Conservation (phyloP, 2,329 filamentous ascomycete genomes). For the Cordyceps militaris region DNA sequence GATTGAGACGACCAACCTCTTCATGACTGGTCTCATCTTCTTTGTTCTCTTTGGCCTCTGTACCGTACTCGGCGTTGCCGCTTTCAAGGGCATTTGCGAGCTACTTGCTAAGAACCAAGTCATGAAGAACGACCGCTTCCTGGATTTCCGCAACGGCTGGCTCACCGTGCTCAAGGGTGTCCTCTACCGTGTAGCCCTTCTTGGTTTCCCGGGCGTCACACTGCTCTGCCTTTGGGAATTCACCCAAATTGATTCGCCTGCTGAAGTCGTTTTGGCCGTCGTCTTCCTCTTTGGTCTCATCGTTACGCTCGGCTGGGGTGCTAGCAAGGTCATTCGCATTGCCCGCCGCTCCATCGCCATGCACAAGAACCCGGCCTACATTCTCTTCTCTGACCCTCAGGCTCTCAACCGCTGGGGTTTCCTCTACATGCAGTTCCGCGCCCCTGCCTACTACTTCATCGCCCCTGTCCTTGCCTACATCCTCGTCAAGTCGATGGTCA, state of each 20-base stretch:
- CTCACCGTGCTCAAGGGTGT: conserved; percentile 88
- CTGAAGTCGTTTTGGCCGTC: conserved; percentile 77
- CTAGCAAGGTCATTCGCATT: conserved; percentile 82
- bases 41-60: conserved; percentile 78
- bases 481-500: conserved; percentile 82
- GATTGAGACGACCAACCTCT: conserved; percentile 88
- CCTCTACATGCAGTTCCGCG: conserved; percentile 93
- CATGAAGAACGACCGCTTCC: conserved; percentile 80
- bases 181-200: conserved; percentile 81
- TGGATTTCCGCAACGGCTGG: conserved; percentile 93
- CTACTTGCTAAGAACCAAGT: conserved; percentile 64
- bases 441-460: conserved; percentile 93
- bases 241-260: conserved; percentile 75
- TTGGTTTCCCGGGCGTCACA: conserved; percentile 86
- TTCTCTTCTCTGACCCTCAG: conserved; percentile 92
- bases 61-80: conserved; percentile 63
- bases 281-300: conserved; percentile 82
- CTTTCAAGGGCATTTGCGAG: conserved; percentile 80
- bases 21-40: conserved; percentile 85
- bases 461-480: conserved; percentile 72
- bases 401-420: conserved; percentile 97
- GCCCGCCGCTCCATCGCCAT: conserved; percentile 81
- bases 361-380: conserved; percentile 96
- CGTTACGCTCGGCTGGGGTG: conserved; percentile 73
- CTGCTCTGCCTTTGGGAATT: conserved; percentile 93